Conservation (phyloP, 768 basidiomycete genomes). For the Russula ochroleuca region DNA sequence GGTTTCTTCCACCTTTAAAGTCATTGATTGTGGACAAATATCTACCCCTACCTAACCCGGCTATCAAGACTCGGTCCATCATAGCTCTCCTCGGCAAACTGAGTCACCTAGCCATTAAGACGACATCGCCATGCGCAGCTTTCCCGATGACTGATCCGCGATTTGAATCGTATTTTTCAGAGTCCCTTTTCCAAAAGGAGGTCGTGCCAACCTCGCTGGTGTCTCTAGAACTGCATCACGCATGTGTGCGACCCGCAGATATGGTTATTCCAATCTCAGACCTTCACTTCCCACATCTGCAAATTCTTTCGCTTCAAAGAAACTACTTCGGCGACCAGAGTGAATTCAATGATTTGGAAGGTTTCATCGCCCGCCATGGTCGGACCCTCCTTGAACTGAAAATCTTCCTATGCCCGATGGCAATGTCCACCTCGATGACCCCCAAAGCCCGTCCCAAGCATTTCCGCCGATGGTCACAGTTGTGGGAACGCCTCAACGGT, state of each 20-base stretch:
- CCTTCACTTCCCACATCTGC: conserved; percentile 7
- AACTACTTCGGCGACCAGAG: not conserved
- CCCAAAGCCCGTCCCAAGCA: not conserved
- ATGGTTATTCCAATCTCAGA: not conserved
- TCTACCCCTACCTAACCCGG: conserved; percentile 5
- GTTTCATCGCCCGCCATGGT: conserved; percentile 15
- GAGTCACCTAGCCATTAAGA: conserved; percentile 3
- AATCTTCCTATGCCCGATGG: conserved; percentile 14
- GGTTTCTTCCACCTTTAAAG: not conserved
- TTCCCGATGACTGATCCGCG: not conserved
- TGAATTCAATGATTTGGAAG: not conserved
- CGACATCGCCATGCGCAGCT: not conserved
- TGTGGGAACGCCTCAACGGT: conserved; percentile 7
- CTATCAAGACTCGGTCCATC: not conserved
- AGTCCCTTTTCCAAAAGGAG: not conserved
- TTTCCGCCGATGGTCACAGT: conserved; percentile 8
- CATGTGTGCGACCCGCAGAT: not conserved
- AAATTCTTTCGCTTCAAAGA: conserved; percentile 11
- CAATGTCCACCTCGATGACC: not conserved
- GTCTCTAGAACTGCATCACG: conserved; percentile 12
- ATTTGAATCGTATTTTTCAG: not conserved
- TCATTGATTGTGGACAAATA: conserved; percentile 4
- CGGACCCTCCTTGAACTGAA: conserved; percentile 5
- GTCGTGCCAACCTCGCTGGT: conserved; percentile 12
- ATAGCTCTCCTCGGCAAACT: not conserved